Evolutionary conservation across 305 asterid genomes (phyloP).

Genomic region (Euphrasia arctica): DNA sequence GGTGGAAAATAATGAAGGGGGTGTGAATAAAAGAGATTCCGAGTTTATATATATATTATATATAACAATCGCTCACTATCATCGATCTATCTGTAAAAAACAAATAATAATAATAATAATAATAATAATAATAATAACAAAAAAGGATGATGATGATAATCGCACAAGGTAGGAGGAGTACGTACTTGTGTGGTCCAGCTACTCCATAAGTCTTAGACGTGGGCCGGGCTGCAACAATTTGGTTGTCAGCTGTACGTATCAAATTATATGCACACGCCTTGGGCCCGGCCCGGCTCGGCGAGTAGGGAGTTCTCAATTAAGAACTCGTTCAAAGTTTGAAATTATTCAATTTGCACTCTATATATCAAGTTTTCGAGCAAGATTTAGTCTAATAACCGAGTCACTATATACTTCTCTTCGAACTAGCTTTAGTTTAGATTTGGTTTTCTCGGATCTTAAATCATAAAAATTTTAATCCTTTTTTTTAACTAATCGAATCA

Average conservation of each 20-base stretch:
- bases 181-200: slow-evolving; percentile 41
- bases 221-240: slow-evolving; percentile 37
- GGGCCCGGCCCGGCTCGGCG: background rate
- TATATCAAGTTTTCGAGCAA: too few relatives aligned
- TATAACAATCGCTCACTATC: slow-evolving; percentile 28
- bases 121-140: too few relatives aligned
- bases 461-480: too few relatives aligned
- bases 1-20: slow-evolving; percentile 37
- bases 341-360: too few relatives aligned
- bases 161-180: slow-evolving; percentile 21
- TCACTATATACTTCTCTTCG: too few relatives aligned
- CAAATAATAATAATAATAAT: background rate
- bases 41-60: slow-evolving; percentile 10
- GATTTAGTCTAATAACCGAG: too few relatives aligned
- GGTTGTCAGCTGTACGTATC: slow-evolving; percentile 32
- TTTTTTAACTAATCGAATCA: too few relatives aligned
- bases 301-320: background rate
- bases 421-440: too few relatives aligned
- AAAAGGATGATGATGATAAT: slow-evolving; percentile 28
- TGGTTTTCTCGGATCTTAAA: too few relatives aligned
- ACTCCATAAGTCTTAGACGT: slow-evolving; percentile 24
- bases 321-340: background rate
- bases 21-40: slow-evolving; percentile 21
- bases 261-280: slow-evolving; percentile 14
- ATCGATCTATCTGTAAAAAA: slow-evolving; percentile 41